Conservation (phyloP, 306 rosid genomes). For the Albizia julibrissin region DNA sequence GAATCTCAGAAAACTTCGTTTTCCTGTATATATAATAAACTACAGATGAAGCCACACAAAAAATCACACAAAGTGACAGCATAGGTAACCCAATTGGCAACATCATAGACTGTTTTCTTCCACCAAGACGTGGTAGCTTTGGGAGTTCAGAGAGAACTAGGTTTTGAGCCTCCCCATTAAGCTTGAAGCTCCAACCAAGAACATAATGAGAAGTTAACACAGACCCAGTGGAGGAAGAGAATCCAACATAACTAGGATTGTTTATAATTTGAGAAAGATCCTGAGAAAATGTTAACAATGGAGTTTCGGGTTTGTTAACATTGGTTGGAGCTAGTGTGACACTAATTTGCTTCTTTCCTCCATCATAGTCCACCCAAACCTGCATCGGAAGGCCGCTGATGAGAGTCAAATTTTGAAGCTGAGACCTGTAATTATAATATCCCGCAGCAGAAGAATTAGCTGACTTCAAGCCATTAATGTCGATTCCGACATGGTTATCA, state of each 20-base stretch:
- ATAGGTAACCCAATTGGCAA: constrained; percentile 32
- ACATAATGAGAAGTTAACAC: too few relatives aligned
- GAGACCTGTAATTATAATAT: constrained; percentile 14
- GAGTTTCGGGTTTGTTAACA: too few relatives aligned
- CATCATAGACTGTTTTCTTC: not conserved
- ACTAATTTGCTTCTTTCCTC: too few relatives aligned
- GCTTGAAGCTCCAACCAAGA: too few relatives aligned
- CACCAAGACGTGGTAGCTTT: constrained; percentile 34
- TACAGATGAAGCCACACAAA: constrained; percentile 21
- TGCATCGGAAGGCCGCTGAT: constrained; percentile 51
- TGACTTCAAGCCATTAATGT: constrained; percentile 50
- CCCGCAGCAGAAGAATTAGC: constrained; percentile 35
- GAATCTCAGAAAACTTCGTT: constrained; percentile 44
- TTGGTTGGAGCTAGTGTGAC: too few relatives aligned
- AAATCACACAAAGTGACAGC: constrained; percentile 18
- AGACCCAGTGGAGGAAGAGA: too few relatives aligned
- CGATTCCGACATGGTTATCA: constrained; percentile 72
- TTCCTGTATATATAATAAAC: constrained; percentile 37
- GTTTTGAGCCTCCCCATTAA: constrained; percentile 42
- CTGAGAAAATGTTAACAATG: too few relatives aligned
- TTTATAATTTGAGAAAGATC: too few relatives aligned
- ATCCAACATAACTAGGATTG: too few relatives aligned
- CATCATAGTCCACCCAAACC: too few relatives aligned
- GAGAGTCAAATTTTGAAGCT: constrained; percentile 41
- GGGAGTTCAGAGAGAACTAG: constrained; percentile 52